These are phyloP conservation scores for Polyplosphaeria fusca DNA, from an alignment of 495 filamentous ascomycete species.

Conservation along the genomic window DNA sequence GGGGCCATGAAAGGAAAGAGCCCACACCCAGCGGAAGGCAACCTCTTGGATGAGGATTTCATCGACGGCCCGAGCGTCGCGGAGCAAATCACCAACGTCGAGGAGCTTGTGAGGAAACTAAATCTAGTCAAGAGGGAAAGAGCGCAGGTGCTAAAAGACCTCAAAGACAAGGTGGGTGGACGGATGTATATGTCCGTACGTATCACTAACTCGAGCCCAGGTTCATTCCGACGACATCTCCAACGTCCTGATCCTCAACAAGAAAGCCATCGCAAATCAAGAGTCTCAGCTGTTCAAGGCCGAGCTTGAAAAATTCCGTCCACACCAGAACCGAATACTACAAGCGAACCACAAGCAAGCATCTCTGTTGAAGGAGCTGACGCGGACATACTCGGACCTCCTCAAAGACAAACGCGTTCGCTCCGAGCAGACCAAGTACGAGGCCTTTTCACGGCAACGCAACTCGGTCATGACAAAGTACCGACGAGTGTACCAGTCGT, in stretches of 20 bases:
- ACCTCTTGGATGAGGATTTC: constrained; percentile 82
- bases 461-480: constrained; percentile 80
- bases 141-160: constrained; percentile 85
- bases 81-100: constrained; percentile 84
- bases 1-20: constrained; percentile 62
- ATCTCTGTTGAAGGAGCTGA: constrained; percentile 91
- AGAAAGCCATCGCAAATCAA: constrained; percentile 85
- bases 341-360: constrained; percentile 93
- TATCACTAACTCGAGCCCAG: constrained; percentile 48
- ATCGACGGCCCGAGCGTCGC: constrained; percentile 71
- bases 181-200: no score
- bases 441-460: constrained; percentile 77
- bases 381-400: constrained; percentile 78
- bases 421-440: constrained; percentile 91
- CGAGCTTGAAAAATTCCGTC: constrained; percentile 93
- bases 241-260: constrained; percentile 93
- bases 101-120: constrained; percentile 86
- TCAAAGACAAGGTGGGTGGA: constrained; percentile 95
- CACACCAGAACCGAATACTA: constrained; percentile 84
- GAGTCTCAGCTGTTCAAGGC: constrained; percentile 88
- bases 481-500: constrained; percentile 87
- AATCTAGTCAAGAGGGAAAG: constrained; percentile 89
- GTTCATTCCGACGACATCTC: constrained; percentile 96
- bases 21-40: constrained; percentile 63
- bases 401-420: constrained; percentile 93